Percentiles rank a stretch among this genome's conserved stretches.
Conservation (phyloP, 208 protist species). For the Wallacemonas sp. region DNA sequence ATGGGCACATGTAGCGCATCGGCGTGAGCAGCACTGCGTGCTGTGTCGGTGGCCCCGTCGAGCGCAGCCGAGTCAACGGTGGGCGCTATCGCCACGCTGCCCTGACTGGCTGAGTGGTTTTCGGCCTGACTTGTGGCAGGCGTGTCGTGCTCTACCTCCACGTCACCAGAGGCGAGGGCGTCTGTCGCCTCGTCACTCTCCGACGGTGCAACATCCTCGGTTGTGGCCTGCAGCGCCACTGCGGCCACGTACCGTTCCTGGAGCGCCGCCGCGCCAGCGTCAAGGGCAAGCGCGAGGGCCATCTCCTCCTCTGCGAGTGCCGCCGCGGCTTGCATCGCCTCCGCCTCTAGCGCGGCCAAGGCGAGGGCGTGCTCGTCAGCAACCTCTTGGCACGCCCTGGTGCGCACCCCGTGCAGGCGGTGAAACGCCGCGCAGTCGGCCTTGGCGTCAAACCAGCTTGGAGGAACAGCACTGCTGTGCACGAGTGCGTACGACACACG, state of each 20-base stretch:
- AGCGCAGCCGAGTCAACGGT: no score
- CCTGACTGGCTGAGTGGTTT: no score
- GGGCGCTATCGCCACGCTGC: no score
- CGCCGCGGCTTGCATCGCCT: neutral
- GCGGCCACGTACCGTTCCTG: neutral
- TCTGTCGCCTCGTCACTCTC: no score
- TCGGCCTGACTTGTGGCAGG: no score
- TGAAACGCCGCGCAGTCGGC: neutral
- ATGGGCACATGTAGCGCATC: neutral
- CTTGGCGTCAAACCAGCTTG: neutral
- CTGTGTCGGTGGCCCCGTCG: no score
- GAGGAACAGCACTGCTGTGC: neutral
- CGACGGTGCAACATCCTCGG: no score
- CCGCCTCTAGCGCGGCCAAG: slow-evolving; percentile 1
- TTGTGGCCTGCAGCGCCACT: neutral
- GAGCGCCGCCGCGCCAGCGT: neutral
- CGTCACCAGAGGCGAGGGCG: no score
- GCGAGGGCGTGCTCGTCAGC: neutral
- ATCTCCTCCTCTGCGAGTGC: neutral
- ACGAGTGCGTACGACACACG: neutral
- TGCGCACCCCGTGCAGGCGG: neutral
- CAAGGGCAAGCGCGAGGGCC: neutral
- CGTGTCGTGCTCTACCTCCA: no score
- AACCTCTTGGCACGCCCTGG: neutral
- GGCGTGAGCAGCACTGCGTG: neutral